Evolutionary conservation across 805 yeast genomes (phyloP).

Genomic region (Barnettozyma sucrosica): DNA sequence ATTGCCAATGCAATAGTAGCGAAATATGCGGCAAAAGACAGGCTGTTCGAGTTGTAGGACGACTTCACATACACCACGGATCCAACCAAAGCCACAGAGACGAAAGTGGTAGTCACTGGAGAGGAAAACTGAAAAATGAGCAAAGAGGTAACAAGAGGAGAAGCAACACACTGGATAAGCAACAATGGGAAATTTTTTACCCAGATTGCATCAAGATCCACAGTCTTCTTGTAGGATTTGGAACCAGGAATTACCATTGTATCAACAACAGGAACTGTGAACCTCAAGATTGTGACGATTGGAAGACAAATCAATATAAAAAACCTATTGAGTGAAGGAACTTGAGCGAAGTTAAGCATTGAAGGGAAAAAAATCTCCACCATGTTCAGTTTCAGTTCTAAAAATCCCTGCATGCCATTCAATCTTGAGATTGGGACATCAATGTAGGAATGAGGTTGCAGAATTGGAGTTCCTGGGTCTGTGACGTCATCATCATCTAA

Average conservation of each 20-base stretch:
- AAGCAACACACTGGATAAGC: conserved; percentile 26
- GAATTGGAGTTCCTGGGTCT: conserved; percentile 8
- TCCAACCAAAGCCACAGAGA: conserved; percentile 6
- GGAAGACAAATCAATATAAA: conserved; percentile 31
- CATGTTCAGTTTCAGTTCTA: conserved; percentile 3
- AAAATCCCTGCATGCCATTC: conserved; percentile 3
- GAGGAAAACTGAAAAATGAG: conserved; percentile 9
- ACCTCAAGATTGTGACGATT: conserved; percentile 27
- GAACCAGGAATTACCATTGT: conserved; percentile 32
- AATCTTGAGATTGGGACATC: conserved; percentile 11
- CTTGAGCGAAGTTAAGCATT: conserved; percentile 23
- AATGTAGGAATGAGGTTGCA: neutral
- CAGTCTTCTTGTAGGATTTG: conserved; percentile 21
- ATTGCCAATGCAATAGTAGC: conserved; percentile 25
- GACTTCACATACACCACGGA: conserved; percentile 5
- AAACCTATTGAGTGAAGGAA: conserved; percentile 23
- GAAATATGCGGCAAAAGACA: neutral
- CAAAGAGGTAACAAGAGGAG: conserved; percentile 24
- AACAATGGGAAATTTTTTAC: conserved; percentile 21
- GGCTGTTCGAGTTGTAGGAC: conserved; percentile 1
- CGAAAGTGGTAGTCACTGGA: neutral
- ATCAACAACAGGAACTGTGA: conserved; percentile 32
- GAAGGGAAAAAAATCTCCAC: conserved; percentile 27
- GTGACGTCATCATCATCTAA: conserved; percentile 10
- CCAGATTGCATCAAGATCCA: conserved; percentile 19